phyloP scores from a whole-genome alignment of 768 basidiomycete species.

The Hygrophorus pudorinus region DNA sequence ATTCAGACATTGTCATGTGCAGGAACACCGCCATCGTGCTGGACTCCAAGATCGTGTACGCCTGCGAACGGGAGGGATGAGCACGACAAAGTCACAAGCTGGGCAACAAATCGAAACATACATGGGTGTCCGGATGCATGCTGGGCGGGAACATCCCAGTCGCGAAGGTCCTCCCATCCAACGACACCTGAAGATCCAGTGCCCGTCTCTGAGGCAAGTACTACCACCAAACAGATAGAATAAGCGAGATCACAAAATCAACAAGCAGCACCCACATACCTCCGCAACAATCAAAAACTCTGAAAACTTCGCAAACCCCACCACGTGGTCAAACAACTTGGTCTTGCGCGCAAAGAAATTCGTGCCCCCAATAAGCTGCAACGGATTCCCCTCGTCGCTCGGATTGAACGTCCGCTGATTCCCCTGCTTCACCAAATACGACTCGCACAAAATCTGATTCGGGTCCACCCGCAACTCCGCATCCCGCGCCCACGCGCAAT shows the following conservation, averaged over 20 bases:
- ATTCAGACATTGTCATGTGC: slow-evolving; percentile 87
- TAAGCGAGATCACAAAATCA: slow-evolving; percentile 4
- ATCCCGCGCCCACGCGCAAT: slow-evolving; percentile 90
- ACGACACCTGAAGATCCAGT: slow-evolving; percentile 82
- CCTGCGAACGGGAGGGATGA: slow-evolving; percentile 30
- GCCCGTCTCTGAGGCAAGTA: slow-evolving; percentile 43
- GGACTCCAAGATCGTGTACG: slow-evolving; percentile 92
- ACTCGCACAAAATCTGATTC: slow-evolving; percentile 88
- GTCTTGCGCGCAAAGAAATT: slow-evolving; percentile 64
- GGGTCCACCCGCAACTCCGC: slow-evolving; percentile 68
- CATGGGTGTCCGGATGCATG: slow-evolving; percentile 86
- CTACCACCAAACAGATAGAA: slow-evolving; percentile 22
- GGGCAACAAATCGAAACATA: slow-evolving; percentile 26
- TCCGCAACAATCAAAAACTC: slow-evolving; percentile 95
- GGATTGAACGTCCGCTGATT: slow-evolving; percentile 48
- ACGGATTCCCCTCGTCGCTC: slow-evolving; percentile 38
- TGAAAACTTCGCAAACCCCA: slow-evolving; percentile 94
- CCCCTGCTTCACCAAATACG: slow-evolving; percentile 73
- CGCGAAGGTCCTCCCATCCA: slow-evolving; percentile 83
- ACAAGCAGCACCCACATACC: slow-evolving; percentile 34
- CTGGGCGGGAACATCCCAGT: slow-evolving; percentile 83
- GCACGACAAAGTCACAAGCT: no score
- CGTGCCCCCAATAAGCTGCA: slow-evolving; percentile 71
- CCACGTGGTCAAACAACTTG: slow-evolving; percentile 77
- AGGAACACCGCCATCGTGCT: slow-evolving; percentile 89